phyloP scores from a whole-genome alignment of 2,329 filamentous ascomycete species.

The Trichocomaceae sp. region DNA sequence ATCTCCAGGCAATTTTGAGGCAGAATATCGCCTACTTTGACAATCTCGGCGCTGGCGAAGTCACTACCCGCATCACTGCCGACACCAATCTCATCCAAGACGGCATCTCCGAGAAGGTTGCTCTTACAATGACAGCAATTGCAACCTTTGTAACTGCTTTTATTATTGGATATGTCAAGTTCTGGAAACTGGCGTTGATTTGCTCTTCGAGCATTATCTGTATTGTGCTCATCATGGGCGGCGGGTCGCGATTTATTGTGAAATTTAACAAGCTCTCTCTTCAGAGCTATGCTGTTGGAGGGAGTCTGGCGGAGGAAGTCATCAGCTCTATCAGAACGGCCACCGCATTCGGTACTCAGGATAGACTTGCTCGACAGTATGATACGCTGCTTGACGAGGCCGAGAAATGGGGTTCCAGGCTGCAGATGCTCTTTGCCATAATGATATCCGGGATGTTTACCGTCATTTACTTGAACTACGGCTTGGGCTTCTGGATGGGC shows the following conservation, averaged over 20 bases:
- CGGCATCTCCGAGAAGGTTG: slow-evolving; percentile 85
- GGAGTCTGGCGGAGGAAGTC: slow-evolving; percentile 87
- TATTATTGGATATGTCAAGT: slow-evolving; percentile 81
- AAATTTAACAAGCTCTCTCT: slow-evolving; percentile 74
- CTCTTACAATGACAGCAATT: slow-evolving; percentile 65
- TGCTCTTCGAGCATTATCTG: slow-evolving; percentile 74
- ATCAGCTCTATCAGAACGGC: slow-evolving; percentile 89
- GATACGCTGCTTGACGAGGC: slow-evolving; percentile 66
- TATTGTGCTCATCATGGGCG: slow-evolving; percentile 69
- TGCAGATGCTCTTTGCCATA: slow-evolving; percentile 63
- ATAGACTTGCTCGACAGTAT: slow-evolving; percentile 82
- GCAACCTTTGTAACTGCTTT: slow-evolving; percentile 85
- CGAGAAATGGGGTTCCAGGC: slow-evolving; percentile 67
- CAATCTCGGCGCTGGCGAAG: slow-evolving; percentile 84
- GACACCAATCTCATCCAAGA: slow-evolving; percentile 93
- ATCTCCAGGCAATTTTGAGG: slow-evolving; percentile 73
- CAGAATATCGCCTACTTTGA: slow-evolving; percentile 94
- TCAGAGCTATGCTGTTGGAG: slow-evolving; percentile 73
- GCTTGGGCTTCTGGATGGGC: slow-evolving; percentile 82
- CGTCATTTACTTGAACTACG: slow-evolving; percentile 80
- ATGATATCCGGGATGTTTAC: slow-evolving; percentile 83
- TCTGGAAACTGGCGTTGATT: slow-evolving; percentile 90
- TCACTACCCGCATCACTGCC: slow-evolving; percentile 88
- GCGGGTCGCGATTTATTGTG: slow-evolving; percentile 66
- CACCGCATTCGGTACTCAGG: slow-evolving; percentile 86